These are phyloP conservation scores for Aspergillus quadricinctus DNA, from an alignment of 2,329 filamentous ascomycete species.

Conservation along the genomic window DNA sequence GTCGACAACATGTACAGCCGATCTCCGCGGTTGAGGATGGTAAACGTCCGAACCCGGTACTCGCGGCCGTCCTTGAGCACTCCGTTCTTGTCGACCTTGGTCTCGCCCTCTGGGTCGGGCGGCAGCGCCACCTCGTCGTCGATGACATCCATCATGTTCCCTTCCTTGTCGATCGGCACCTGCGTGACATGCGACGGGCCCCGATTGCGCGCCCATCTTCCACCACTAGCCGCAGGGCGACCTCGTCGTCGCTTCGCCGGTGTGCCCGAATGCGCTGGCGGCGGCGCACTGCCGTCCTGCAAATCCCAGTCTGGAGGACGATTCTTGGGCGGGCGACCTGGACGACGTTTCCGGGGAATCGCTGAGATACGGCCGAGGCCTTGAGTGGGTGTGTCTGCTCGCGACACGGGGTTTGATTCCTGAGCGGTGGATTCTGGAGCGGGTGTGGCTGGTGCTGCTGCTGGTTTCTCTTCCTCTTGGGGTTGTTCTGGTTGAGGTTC, in stretches of 20 bases:
- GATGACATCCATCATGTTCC: constrained; percentile 82
- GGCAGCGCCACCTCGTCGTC: constrained; percentile 89
- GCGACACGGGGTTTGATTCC: constrained; percentile 43
- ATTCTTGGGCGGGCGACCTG: constrained; percentile 85
- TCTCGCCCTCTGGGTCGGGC: constrained; percentile 81
- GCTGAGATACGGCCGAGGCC: constrained; percentile 48
- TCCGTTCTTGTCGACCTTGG: constrained; percentile 87
- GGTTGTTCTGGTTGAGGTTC: constrained; percentile 30
- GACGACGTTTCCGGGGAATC: constrained; percentile 64
- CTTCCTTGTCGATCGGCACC: constrained; percentile 88
- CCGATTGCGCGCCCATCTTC: constrained; percentile 69
- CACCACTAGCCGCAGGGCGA: constrained; percentile 51
- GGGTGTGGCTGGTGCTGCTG: constrained; percentile 40
- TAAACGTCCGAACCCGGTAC: constrained; percentile 94
- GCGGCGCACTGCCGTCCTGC: constrained; percentile 47
- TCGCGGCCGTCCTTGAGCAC: constrained; percentile 78
- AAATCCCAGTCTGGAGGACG: constrained; percentile 72
- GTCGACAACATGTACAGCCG: constrained; percentile 97
- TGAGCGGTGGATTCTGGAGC: constrained; percentile 31
- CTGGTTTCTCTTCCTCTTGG: constrained; percentile 45
- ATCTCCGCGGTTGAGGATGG: constrained; percentile 74
- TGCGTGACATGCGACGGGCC: constrained; percentile 72
- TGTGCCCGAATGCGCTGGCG: constrained; percentile 43
- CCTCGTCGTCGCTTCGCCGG: constrained; percentile 57
- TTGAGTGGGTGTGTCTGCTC: constrained; percentile 51